Percentiles rank a stretch among this genome's conserved stretches.
Evolutionary conservation across 768 basidiomycete species (phyloP).

Genomic region (Mycena chlorophos): DNA sequence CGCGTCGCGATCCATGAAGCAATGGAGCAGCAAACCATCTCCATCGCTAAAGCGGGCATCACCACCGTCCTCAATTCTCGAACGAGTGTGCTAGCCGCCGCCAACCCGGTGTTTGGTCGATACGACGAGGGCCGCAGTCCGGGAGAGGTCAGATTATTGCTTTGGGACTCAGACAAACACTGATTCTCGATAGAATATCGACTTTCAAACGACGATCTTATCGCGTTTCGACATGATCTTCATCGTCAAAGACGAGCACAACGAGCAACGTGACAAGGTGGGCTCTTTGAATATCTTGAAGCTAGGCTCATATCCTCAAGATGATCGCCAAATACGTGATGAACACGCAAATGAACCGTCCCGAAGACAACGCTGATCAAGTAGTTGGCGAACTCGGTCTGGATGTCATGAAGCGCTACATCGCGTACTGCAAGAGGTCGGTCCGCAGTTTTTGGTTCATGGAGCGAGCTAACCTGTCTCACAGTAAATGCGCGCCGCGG

Average conservation of each 20-base stretch:
- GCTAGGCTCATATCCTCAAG: conserved; percentile 38
- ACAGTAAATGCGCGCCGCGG: conserved; percentile 93
- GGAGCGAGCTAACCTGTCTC: not conserved
- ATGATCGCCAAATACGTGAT: conserved; percentile 97
- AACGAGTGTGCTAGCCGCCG: conserved; percentile 94
- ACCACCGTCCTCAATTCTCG: conserved; percentile 96
- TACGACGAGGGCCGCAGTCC: conserved; percentile 97
- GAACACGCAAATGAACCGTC: conserved; percentile 97
- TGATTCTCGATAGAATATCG: conserved; percentile 73
- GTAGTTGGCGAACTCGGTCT: conserved; percentile 87
- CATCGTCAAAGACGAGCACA: conserved; percentile 97
- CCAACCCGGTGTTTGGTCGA: conserved; percentile 96
- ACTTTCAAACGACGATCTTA: conserved; percentile 96
- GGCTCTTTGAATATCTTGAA: conserved; percentile 25
- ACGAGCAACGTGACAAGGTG: conserved; percentile 88
- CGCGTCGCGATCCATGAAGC: conserved; percentile 99
- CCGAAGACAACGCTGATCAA: conserved; percentile 61
- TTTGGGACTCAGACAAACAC: not conserved
- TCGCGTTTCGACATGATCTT: conserved; percentile 99
- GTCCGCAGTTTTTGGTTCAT: conserved; percentile 22
- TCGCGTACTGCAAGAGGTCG: conserved; percentile 93
- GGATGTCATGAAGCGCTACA: conserved; percentile 98
- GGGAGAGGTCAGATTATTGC: conserved; percentile 64
- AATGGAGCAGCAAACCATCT: conserved; percentile 99
- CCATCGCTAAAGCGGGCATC: conserved; percentile 98